Evolutionary conservation across 2,329 filamentous ascomycete genomes (phyloP), one percentile per base, ranked within the genome.

Genomic region (Pleomassaria siparia): DNA sequence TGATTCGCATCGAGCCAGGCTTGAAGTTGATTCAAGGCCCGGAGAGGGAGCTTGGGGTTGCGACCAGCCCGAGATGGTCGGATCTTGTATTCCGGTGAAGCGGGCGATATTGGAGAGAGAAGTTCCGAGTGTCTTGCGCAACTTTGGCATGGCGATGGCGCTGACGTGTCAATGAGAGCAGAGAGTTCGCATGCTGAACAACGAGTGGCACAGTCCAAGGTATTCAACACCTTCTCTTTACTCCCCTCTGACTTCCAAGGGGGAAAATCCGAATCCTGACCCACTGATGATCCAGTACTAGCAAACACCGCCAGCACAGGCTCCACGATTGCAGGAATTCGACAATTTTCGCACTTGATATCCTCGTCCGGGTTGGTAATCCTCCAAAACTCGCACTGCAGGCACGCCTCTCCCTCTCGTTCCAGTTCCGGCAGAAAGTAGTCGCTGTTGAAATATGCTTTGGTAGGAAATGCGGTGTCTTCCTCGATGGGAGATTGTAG

Each of bases 41-140:
- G 52, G 5, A 58, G 54, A 24, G 66, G 61, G 28, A 70, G 62
- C 35, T 69, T 69, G 3, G 53, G 52, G 35, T 56, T 56, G 8
- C 62, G 55, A 36, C 60, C 57, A 12, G 63, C 66, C 18, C 60
- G 53, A 5, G 67, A 70, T 24, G 66, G 61, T 44, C 50, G 60
- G 32, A 69, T 50, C 2, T 55, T 54, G 18, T 44, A 42, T 5
- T 44, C 13, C 15, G 37, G 18, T 5, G 22, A 18, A 7, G 41
- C 24, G 2, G 47, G 51, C 3, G 57, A 56, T 21, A 47, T 37
- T 4, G 50, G 58, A 4, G 49, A 60, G 2, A 50, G 41, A 9
- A 51, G 33, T n/a, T 32, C 18, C 12, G 41, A 40, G 35, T 53
- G 21, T 12, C 40, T 37, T 12, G 37, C 32, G 40, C 59, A 64